Evolutionary conservation across 768 basidiomycete species (phyloP).

Genomic region (Lentinula detonsa): DNA sequence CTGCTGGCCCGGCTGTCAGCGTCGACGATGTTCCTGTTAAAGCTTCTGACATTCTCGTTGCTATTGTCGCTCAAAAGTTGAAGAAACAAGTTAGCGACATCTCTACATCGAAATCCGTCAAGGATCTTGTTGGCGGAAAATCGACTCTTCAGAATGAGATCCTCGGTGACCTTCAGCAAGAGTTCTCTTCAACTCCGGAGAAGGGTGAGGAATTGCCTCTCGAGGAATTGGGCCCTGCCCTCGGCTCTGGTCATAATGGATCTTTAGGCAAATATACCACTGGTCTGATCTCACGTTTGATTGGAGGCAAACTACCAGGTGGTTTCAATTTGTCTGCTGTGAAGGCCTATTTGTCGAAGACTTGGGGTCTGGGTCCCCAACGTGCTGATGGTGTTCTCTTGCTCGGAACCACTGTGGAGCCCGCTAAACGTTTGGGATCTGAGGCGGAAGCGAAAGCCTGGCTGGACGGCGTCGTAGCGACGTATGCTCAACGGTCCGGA

Average conservation of each 20-base stretch:
- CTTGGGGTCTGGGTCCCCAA: slow-evolving; percentile 90
- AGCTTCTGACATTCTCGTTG: slow-evolving; percentile 79
- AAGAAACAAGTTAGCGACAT: slow-evolving; percentile 93
- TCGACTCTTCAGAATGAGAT: slow-evolving; percentile 99
- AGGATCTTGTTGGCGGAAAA: slow-evolving; percentile 97
- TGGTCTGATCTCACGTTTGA: slow-evolving; percentile 83
- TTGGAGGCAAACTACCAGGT: slow-evolving; percentile 97
- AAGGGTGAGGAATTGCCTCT: slow-evolving; percentile 97
- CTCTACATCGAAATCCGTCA: slow-evolving; percentile 89
- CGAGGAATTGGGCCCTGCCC: slow-evolving; percentile 87
- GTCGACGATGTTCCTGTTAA: slow-evolving; percentile 92
- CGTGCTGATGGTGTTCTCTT: slow-evolving; percentile 90
- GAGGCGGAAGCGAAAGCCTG: slow-evolving; percentile 92
- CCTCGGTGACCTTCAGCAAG: slow-evolving; percentile 91
- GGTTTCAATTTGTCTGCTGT: slow-evolving; percentile 94
- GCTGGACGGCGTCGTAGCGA: slow-evolving; percentile 79
- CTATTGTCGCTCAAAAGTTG: slow-evolving; percentile 94
- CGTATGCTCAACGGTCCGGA: slow-evolving; percentile 86
- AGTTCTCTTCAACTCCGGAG: slow-evolving; percentile 93
- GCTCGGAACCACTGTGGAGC: slow-evolving; percentile 88
- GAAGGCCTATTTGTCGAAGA: slow-evolving; percentile 83
- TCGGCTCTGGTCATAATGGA: slow-evolving; percentile 79
- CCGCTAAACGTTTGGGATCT: slow-evolving; percentile 85
- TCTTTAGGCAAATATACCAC: slow-evolving; percentile 89
- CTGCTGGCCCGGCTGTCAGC: slow-evolving; percentile 59